A percentile compares a stretch with the other conserved stretches of the same genome.
These are phyloP conservation scores for Metschnikowia baotianmanensis DNA, from an alignment of 805 yeast genomes.

Conservation along the genomic window DNA sequence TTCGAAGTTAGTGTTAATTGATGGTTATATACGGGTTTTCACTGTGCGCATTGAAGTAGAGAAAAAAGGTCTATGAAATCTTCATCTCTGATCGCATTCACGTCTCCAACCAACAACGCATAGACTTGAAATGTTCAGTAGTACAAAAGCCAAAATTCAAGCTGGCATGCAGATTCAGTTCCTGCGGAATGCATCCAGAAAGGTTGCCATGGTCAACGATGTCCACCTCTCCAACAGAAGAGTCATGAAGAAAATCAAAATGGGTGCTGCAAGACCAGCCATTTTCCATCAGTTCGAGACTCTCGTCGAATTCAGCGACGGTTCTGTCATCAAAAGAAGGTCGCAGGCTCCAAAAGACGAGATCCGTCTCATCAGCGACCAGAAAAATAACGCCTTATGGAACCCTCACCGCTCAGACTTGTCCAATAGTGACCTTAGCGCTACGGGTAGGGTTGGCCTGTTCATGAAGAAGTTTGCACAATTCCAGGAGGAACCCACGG, in stretches of 20 bases:
- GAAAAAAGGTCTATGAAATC: constrained; percentile 3
- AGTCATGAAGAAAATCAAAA: constrained; percentile 63
- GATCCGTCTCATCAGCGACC: constrained; percentile 81
- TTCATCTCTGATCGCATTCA: not conserved
- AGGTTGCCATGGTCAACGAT: constrained; percentile 32
- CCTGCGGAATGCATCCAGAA: constrained; percentile 12
- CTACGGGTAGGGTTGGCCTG: constrained; percentile 75
- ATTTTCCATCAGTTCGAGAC: constrained; percentile 89
- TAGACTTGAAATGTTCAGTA: constrained; percentile 1
- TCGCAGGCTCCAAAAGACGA: constrained; percentile 89
- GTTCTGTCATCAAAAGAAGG: constrained; percentile 80
- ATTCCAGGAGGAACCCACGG: constrained; percentile 32
- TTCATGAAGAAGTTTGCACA: constrained; percentile 65
- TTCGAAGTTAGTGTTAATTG: too few relatives aligned
- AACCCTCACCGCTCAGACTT: constrained; percentile 82
- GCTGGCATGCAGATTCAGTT: constrained; percentile 10
- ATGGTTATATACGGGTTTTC: too few relatives aligned
- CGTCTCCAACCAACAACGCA: not conserved
- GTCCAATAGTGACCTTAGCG: constrained; percentile 71
- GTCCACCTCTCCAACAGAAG: constrained; percentile 48
- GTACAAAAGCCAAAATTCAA: not conserved
- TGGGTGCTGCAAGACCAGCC: constrained; percentile 92
- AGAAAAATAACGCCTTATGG: constrained; percentile 84
- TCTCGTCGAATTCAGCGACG: constrained; percentile 88
- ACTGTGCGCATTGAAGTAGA: constrained; percentile 1